Evolutionary conservation across 179 eudicot genomes (phyloP).

Genomic region (Gypsophila paniculata): DNA sequence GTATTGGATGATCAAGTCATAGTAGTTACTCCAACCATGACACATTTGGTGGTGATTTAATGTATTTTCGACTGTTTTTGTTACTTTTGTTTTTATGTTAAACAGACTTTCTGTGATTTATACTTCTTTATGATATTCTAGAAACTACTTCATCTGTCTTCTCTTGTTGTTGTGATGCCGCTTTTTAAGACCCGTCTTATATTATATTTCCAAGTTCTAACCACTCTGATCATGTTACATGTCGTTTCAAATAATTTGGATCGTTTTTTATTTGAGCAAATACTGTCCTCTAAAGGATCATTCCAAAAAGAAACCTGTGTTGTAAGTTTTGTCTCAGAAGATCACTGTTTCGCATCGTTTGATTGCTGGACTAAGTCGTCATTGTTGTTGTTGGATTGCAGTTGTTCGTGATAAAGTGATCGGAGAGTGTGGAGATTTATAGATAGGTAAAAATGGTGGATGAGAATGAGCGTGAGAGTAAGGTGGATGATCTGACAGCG

Average conservation of each 20-base stretch:
- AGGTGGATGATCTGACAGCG: constrained; percentile 25
- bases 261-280: constrained; percentile 18
- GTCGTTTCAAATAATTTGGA: constrained; percentile 12
- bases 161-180: constrained; percentile 20
- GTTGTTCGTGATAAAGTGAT: constrained; percentile 15
- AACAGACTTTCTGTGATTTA: constrained; percentile 40
- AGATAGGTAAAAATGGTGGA: constrained; percentile 36
- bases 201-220: constrained; percentile 10
- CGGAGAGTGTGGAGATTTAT: neutral
- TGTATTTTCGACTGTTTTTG: constrained; percentile 27
- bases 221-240: constrained; percentile 24
- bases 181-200: constrained; percentile 15
- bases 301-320: neutral
- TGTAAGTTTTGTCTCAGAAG: neutral
- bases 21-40: constrained; percentile 20
- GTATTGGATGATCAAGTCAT: constrained; percentile 27
- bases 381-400: constrained; percentile 24
- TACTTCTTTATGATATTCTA: constrained; percentile 35
- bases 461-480: constrained; percentile 24
- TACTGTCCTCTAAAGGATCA: too few species aligned
- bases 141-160: constrained; percentile 30
- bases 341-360: too few species aligned
- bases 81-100: constrained; percentile 35
- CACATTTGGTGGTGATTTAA: constrained; percentile 39
- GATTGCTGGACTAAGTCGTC: too few species aligned